Evolutionary conservation across 2,329 filamentous ascomycete genomes (phyloP).

Genomic region (Colletotrichum noveboracense): DNA sequence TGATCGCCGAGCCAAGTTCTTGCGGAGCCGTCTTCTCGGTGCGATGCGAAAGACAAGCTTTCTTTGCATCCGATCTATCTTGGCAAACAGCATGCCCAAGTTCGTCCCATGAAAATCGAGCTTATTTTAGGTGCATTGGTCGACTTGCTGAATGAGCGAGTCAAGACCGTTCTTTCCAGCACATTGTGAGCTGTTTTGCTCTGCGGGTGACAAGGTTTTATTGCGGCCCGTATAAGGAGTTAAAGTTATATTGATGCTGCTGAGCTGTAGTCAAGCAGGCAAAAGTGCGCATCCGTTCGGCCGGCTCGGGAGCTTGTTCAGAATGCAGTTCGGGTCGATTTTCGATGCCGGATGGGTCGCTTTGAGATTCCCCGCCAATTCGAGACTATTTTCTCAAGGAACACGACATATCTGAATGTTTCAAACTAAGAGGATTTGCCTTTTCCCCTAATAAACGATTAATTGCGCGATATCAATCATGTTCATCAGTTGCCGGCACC

Average conservation of each 20-base stretch:
- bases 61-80: neutral
- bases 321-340: neutral
- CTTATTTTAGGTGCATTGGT: neutral
- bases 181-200: neutral
- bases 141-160: neutral
- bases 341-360: neutral
- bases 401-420: neutral
- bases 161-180: neutral
- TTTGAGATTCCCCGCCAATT: neutral
- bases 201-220: neutral
- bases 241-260: neutral
- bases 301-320: neutral
- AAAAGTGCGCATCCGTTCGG: neutral
- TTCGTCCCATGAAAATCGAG: neutral
- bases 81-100: neutral
- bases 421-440: neutral
- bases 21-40: neutral
- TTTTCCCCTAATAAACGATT: neutral
- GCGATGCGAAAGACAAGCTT: neutral
- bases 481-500: neutral
- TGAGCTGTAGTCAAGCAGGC: too few species aligned
- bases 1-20: neutral
- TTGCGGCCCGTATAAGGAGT: neutral
- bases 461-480: neutral
- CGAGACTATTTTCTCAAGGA: neutral